Conservation (phyloP, 2,329 filamentous ascomycete genomes). For the Penicillium italicum region DNA sequence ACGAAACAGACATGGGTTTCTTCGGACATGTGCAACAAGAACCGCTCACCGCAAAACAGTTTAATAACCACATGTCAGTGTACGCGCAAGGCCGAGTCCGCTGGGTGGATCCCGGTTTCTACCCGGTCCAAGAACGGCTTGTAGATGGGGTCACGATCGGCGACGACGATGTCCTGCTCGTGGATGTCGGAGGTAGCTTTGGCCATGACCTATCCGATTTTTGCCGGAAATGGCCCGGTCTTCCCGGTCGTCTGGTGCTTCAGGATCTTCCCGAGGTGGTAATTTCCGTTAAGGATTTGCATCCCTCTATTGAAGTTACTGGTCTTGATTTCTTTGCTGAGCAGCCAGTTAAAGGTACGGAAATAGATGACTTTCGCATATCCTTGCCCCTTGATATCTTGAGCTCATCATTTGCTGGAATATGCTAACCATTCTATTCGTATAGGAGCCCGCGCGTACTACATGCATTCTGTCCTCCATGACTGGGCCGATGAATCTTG, state of each 20-base stretch:
- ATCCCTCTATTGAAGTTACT: neutral
- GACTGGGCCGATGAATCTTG: conserved; percentile 36
- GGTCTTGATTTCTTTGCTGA: conserved; percentile 46
- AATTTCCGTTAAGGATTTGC: conserved; percentile 15
- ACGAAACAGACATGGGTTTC: conserved; percentile 21
- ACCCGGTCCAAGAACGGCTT: conserved; percentile 21
- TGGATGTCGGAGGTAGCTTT: conserved; percentile 44
- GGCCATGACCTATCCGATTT: conserved; percentile 43
- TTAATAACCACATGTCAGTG: conserved; percentile 23
- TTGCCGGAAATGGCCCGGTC: conserved; percentile 32
- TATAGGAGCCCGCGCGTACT: conserved; percentile 37
- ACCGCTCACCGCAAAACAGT: conserved; percentile 15
- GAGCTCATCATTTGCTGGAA: neutral
- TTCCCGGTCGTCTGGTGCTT: conserved; percentile 44
- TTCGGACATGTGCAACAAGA: conserved; percentile 25
- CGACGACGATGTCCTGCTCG: conserved; percentile 28
- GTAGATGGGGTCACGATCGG: conserved; percentile 5
- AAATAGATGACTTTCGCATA: neutral
- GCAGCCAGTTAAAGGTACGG: conserved; percentile 44
- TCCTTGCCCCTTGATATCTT: neutral
- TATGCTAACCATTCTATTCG: conserved; percentile 3
- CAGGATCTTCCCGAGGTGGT: conserved; percentile 47
- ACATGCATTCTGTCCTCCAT: conserved; percentile 34
- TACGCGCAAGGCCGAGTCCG: conserved; percentile 19
- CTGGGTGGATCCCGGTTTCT: conserved; percentile 29